Evolutionary conservation across 352 stramenopile genomes (phyloP).

Genomic region (Thraustochytrium sp.): DNA sequence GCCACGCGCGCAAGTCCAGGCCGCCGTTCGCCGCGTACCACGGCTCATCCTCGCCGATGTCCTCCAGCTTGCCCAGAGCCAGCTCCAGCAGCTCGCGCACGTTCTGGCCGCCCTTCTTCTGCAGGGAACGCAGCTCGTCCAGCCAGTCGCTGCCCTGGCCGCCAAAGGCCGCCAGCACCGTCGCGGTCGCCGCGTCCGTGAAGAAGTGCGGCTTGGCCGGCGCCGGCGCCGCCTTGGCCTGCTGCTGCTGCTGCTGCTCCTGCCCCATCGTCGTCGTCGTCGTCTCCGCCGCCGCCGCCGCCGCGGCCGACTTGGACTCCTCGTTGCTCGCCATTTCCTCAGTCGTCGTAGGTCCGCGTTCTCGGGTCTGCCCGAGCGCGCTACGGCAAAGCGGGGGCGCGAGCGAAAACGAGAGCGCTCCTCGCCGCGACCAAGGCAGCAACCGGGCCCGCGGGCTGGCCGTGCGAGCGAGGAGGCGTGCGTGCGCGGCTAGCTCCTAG

Average conservation of each 20-base stretch:
- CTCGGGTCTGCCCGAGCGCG: no score
- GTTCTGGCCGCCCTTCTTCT: slow-evolving; percentile 49
- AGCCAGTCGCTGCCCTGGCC: slow-evolving; percentile 66
- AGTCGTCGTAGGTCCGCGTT: no score
- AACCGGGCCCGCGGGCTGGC: no score
- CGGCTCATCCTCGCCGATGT: slow-evolving; percentile 49
- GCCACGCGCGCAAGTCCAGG: slow-evolving; percentile 60
- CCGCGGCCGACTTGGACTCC: no score
- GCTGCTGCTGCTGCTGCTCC: slow-evolving; percentile 39
- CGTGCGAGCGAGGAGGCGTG: no score
- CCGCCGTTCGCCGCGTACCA: slow-evolving; percentile 58
- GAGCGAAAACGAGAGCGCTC: no score
- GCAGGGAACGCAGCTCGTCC: slow-evolving; percentile 59
- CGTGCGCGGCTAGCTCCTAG: no score
- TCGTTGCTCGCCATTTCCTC: no score
- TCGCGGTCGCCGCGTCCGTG: neutral
- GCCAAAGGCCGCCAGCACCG: slow-evolving; percentile 56
- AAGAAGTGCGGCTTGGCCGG: slow-evolving; percentile 18
- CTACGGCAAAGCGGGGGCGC: no score
- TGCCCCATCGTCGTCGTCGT: slow-evolving; percentile 50
- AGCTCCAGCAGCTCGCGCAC: slow-evolving; percentile 56
- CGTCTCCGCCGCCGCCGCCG: slow-evolving; percentile 35
- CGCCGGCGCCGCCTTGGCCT: slow-evolving; percentile 41
- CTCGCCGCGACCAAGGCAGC: no score
- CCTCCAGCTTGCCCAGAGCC: slow-evolving; percentile 59